Evolutionary conservation across 2,329 filamentous ascomycete genomes (phyloP).

Genomic region (Penicillium expansum): DNA sequence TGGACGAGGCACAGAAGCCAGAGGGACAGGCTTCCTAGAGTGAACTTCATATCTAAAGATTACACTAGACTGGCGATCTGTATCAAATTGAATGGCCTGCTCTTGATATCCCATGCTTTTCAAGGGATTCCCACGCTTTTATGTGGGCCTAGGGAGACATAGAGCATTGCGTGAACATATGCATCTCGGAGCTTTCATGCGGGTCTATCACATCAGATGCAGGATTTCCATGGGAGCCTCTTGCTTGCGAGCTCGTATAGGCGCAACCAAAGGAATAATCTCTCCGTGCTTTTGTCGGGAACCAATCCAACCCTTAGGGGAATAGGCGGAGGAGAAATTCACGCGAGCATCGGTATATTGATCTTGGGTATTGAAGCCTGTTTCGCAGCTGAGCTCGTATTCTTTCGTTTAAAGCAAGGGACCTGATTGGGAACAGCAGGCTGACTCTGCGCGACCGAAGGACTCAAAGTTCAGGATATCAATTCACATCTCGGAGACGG

Average conservation of each 20-base stretch:
- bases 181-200: background rate
- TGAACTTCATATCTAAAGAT: conserved; percentile 5
- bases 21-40: background rate
- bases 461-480: background rate
- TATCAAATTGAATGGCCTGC: background rate
- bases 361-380: conserved; percentile 8
- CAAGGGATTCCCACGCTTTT: background rate
- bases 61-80: background rate
- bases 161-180: background rate
- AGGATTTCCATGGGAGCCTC: background rate
- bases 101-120: background rate
- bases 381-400: background rate
- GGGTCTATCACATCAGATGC: background rate
- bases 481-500: conserved; percentile 13
- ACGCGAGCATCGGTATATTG: conserved; percentile 6
- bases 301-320: background rate
- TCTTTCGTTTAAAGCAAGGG: background rate
- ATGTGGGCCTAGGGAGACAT: background rate
- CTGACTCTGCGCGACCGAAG: background rate
- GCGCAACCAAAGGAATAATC: background rate
- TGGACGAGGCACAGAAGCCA: conserved; percentile 13
- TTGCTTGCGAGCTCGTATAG: background rate
- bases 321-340: background rate
- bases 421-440: background rate
- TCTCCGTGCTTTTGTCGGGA: background rate